Evolutionary conservation across 371 early-diverging fungal species (phyloP), one percentile per base, ranked within the genome.

Genomic region (Fennellomyces sp.): DNA sequence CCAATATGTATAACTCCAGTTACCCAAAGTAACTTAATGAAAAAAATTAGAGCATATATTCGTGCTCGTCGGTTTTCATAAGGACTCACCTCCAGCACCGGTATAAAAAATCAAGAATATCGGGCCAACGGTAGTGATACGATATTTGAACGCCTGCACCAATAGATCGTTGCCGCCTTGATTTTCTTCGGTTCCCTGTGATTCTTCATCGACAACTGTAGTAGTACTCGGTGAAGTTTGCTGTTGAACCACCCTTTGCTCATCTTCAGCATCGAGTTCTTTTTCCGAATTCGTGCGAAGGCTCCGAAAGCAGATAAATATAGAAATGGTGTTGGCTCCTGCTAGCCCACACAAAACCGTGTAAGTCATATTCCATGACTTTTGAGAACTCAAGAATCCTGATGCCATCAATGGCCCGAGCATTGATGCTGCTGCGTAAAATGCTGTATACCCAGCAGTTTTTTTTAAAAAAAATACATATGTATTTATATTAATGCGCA

Each of bases 11-110:
- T 58, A 71, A 26, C 61, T 57, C 71, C 71, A 71, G 19, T 60
- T 61, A 25, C 71, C 71, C 7, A 71, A 55, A 11, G 65, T 65
- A 23, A 71, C 71, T 42, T 71, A n/a, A n/a, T n/a, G n/a, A n/a
- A n/a, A n/a, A n/a, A n/a, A n/a, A n/a, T n/a, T n/a, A n/a, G n/a
- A n/a, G n/a, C n/a, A n/a, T n/a, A n/a, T n/a, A n/a, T n/a, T n/a
- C n/a, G n/a, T n/a, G n/a, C n/a, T n/a, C n/a, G n/a, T n/a, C n/a
- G n/a, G n/a, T n/a, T n/a, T n/a, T n/a, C n/a, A n/a, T n/a, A n/a
- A n/a, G n/a, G n/a, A n/a, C n/a, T n/a, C n/a, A n/a, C n/a, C n/a
- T n/a, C n/a, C 71, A 4, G 58, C 58, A 26, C 71, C 71, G 13
- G 64, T 64, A 41, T 71, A 71, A 38, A 64, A 52, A 12, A 66